Evolutionary conservation across 306 rosid species (phyloP).

Genomic region (Carpinus fangiana): DNA sequence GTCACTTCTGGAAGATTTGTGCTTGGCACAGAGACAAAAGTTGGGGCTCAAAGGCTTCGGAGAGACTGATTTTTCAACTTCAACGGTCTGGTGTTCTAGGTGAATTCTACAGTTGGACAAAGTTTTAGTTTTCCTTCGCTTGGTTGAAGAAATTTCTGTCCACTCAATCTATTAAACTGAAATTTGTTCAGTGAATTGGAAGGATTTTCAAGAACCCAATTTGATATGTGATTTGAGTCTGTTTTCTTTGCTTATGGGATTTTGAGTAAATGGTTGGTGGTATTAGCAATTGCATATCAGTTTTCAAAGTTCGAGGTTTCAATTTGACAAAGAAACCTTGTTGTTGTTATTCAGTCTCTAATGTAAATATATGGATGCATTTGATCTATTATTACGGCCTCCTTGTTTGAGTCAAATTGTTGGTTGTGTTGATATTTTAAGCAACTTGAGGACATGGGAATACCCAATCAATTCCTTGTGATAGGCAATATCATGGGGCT

Average conservation of each 20-base stretch:
- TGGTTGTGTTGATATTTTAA: no score
- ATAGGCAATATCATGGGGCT: no score
- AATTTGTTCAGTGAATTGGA: no score
- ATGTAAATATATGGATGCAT: neutral
- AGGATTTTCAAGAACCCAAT: neutral
- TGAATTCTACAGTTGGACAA: neutral
- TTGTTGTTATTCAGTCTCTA: neutral
- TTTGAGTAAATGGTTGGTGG: neutral
- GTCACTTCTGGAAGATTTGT: constrained; percentile 37
- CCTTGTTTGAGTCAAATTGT: no score
- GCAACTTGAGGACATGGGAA: no score
- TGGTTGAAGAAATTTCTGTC: no score
- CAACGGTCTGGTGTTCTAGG: neutral
- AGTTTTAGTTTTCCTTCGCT: no score
- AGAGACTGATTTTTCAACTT: constrained; percentile 29
- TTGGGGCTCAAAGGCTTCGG: constrained; percentile 36
- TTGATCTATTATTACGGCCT: neutral
- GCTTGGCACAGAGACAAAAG: constrained; percentile 33
- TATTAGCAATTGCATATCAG: neutral
- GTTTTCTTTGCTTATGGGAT: constrained; percentile 20
- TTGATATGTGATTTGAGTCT: constrained; percentile 22
- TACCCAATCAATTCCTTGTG: no score
- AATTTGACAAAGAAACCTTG: neutral
- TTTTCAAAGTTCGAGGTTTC: neutral
- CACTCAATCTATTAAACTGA: no score